phyloP scores from a whole-genome alignment of 345 rosid species.

The Geranium rotundifolium region DNA sequence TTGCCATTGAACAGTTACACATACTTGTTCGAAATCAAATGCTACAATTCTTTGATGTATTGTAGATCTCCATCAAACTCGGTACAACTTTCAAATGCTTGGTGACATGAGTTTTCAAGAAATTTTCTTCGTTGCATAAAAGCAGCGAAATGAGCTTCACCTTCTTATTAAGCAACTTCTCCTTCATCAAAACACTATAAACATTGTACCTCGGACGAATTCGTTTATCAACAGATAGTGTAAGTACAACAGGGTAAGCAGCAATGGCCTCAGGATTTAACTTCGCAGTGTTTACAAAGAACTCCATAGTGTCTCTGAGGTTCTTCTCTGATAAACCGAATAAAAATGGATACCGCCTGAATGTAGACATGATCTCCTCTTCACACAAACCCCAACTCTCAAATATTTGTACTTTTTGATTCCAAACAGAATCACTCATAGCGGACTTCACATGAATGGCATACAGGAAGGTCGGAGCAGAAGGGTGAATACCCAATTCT shows the following conservation, averaged over 20 bases:
- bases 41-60: too few species aligned
- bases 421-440: not conserved
- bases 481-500: conserved; percentile 6
- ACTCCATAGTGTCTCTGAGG: conserved; percentile 4
- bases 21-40: too few species aligned
- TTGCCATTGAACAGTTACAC: too few species aligned
- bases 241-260: conserved; percentile 5
- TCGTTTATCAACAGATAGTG: conserved; percentile 7
- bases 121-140: not conserved
- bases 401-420: conserved; percentile 6
- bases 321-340: not conserved
- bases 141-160: not conserved
- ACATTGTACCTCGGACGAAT: conserved; percentile 11
- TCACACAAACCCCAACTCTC: conserved; percentile 15
- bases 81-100: conserved; percentile 5
- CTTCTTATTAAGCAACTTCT: conserved; percentile 7
- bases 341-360: not conserved
- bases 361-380: conserved; percentile 8
- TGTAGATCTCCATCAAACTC: conserved; percentile 9
- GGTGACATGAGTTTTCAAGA: conserved; percentile 2
- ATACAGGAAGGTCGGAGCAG: conserved; percentile 1
- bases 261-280: not conserved
- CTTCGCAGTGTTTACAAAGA: conserved; percentile 3
- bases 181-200: conserved; percentile 9
- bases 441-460: conserved; percentile 2